Base-by-base conservation (phyloP, 2,329 filamentous ascomycete species). In the Paecilomyces niveus region DNA sequence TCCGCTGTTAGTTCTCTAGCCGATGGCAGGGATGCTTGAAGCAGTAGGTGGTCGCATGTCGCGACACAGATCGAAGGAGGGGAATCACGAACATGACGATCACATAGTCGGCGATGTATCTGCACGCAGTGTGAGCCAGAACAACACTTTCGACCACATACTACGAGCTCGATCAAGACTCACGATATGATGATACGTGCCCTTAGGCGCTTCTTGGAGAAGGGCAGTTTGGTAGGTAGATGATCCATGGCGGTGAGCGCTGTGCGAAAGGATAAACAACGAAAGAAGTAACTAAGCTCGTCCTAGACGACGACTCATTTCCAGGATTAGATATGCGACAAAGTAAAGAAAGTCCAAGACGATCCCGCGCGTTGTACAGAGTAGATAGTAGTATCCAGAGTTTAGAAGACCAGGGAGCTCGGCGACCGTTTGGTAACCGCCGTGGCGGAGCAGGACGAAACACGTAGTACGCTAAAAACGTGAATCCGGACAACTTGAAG, bases 81-180 rank as follows among this genome's bases (percentile, higher is more conserved):
- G 33, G n/a, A 26, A 22, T 21, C 11, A 71, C 79, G 66, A 73
- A 84, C 82, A 84, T 67, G 59, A 85, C 80, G 57, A 85, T 82
- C 56, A 83, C 76, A 75, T 85, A 85, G 75, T 85, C 83, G 62
- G 79, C 71, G 60, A 84, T 78, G 66, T 85, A 85, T 65, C 81
- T 83, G 64, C 15, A 15, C 13, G n/a, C 6, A 39, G 35, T 39
- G n/a, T 39, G 6, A 39, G 35, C 15, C 13, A 18, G 5, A n/a
- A n/a, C 7, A n/a, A 7, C 35, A n/a, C 35, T 7, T 22, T 7
- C 6, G 6, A 5, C 15, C 15, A 6, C 5, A 7, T 7, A n/a
- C 13, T 39, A n/a, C 35, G n/a, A n/a, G n/a, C 6, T 15, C 35
- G 7, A 39, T 39, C 24, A 59, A 52, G 56, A 75, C 78, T 67